Percentiles rank a stretch among this genome's conserved stretches.
Conservation (phyloP, 768 basidiomycete species). For the Collybia sp. region DNA sequence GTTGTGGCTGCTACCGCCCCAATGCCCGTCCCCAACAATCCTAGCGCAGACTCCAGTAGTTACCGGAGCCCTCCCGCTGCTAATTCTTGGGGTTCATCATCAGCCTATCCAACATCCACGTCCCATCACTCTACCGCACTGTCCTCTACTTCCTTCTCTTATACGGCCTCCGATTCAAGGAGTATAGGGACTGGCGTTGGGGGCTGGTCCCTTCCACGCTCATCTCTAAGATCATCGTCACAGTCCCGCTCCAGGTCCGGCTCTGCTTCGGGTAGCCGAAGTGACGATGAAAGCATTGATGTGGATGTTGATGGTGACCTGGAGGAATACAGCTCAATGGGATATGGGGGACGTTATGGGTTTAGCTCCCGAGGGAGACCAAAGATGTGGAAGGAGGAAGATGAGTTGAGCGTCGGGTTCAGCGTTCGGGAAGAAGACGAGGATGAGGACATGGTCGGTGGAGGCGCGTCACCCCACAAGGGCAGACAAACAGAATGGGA, state of each 20-base stretch:
- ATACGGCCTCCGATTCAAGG: conserved; percentile 18
- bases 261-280: conserved; percentile 21
- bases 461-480: conserved; percentile 7
- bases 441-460: conserved; percentile 20
- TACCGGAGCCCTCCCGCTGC: conserved; percentile 19
- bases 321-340: conserved; percentile 4
- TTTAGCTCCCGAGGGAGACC: conserved; percentile 15
- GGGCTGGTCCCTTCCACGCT: conserved; percentile 53
- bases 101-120: neutral
- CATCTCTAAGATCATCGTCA: conserved; percentile 42
- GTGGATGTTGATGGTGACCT: conserved; percentile 11
- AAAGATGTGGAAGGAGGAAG: conserved; percentile 37
- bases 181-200: conserved; percentile 14
- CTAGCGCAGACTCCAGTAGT: conserved; percentile 11
- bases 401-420: conserved; percentile 32
- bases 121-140: conserved; percentile 11
- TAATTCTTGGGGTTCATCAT: conserved; percentile 26
- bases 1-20: conserved; percentile 16
- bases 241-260: conserved; percentile 27
- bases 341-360: neutral
- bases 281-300: conserved; percentile 28
- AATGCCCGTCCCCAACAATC: conserved; percentile 27
- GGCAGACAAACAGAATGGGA: conserved; percentile 41
- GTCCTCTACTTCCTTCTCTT: conserved; percentile 12
- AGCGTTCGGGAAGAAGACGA: conserved; percentile 45